These are phyloP conservation scores for Aspergillus indologenus DNA, from an alignment of 495 filamentous ascomycete genomes.

Conservation along the genomic window DNA sequence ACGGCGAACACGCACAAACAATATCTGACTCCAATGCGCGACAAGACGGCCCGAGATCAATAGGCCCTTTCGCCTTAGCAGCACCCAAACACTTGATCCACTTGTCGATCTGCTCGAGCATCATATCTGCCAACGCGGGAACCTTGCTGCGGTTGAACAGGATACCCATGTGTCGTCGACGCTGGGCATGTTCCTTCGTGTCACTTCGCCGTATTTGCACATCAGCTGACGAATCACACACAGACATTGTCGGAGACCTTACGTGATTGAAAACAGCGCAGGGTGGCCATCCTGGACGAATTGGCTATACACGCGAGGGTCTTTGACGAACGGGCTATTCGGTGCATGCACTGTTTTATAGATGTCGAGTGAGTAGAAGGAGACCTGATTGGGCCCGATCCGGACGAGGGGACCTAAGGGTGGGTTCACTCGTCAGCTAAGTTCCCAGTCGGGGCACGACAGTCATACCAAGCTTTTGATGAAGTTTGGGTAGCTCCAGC, in stretches of 20 bases:
- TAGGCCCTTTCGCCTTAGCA: background rate
- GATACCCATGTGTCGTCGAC: background rate
- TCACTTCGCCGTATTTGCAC: background rate
- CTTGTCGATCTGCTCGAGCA: background rate
- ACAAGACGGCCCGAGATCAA: background rate
- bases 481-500: background rate
- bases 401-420: background rate
- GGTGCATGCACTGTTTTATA: slow-evolving; percentile 1
- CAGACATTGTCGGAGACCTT: background rate
- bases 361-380: background rate
- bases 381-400: slow-evolving; percentile 1
- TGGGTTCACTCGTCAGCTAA: too few species aligned
- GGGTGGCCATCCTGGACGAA: slow-evolving; percentile 2
- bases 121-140: background rate
- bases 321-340: background rate
- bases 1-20: background rate
- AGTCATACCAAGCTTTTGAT: background rate
- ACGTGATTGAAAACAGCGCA: slow-evolving; percentile 1
- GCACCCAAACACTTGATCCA: background rate
- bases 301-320: background rate
- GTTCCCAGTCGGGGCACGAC: too few species aligned
- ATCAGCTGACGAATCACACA: too few species aligned
- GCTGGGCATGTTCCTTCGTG: background rate
- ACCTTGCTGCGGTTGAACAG: slow-evolving; percentile 6
- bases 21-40: slow-evolving; percentile 1